Base-by-base conservation (phyloP, 805 yeast species). In the Wickerhamomyces bisporus region DNA sequence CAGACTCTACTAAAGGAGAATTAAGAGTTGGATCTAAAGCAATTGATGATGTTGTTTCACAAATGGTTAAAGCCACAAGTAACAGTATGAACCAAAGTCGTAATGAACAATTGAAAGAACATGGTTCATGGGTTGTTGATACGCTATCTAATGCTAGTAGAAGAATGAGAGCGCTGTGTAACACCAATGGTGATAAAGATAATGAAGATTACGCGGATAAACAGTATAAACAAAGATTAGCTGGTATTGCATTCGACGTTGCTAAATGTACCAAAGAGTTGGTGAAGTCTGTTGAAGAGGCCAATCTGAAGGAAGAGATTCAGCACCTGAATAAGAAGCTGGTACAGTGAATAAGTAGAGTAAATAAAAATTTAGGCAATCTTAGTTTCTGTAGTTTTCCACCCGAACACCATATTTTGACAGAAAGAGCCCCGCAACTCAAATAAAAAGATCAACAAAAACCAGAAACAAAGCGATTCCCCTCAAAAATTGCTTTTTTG, bases 181-280 rank as follows among this genome's bases (percentile, higher is more conserved):
- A 39, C 17, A 61, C 54, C n/a, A 45, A 54, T 21, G 60, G 57
- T 5, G 53, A 52, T 5, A 66, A 65, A 30, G 61, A 62, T 29
- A 84, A 79, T 47, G 63, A 54, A 26, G 86, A 80, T 38, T 79
- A 73, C 55, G 96, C 96, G 2, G 95, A 87, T 56, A 83, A 85
- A 59, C 84, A 84, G 50, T 82, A 87, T 66, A 86, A 86, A 62
- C 97, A 91, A 62, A 76, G 97, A 53, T 75, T 91, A 47, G 98
- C 98, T 0, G 97, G 97, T 3, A 83, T 89, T 49, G 91, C 96
- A 21, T 91, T 88, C 65, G 98, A 91, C 59, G 86, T 91, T 64
- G 97, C 97, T 18, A 88, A 91, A 62, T 84, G 95, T 60, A 91
- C 97, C 5, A 91, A 89, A 60, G 98, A 91, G 61, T 72, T 91